Conservation (phyloP, 768 basidiomycete species). For the Mycena crocata region DNA sequence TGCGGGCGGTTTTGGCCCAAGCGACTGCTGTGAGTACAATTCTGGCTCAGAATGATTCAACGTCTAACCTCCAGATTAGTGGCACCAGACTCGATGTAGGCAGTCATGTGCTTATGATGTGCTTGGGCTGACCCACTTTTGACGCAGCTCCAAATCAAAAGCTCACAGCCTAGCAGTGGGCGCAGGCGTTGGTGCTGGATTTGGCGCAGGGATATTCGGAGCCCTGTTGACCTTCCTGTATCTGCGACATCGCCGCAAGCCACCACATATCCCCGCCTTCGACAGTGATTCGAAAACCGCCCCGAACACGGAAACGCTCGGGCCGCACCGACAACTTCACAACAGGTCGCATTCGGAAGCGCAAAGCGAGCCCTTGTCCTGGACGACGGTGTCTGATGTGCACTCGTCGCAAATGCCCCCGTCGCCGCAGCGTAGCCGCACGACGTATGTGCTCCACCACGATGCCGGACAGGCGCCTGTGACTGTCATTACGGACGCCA, state of each 20-base stretch:
- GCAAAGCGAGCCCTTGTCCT: neutral
- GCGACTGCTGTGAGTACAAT: conserved; percentile 43
- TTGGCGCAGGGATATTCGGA: conserved; percentile 31
- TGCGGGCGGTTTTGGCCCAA: conserved; percentile 53
- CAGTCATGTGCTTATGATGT: neutral
- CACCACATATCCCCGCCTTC: conserved; percentile 14
- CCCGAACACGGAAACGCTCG: no score
- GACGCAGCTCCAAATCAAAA: conserved; percentile 22
- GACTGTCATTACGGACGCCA: conserved; percentile 49
- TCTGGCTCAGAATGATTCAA: neutral
- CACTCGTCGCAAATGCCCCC: neutral
- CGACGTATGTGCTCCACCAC: conserved; percentile 56
- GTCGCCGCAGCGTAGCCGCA: neutral
- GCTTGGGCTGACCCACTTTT: neutral
- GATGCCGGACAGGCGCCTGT: conserved; percentile 55
- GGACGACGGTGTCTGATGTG: neutral
- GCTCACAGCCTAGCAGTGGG: conserved; percentile 33
- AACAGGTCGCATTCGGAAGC: neutral
- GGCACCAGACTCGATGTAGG: conserved; percentile 50
- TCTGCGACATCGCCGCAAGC: conserved; percentile 3
- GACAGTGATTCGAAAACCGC: neutral
- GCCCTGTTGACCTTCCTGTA: conserved; percentile 26
- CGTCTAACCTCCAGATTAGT: conserved; percentile 31
- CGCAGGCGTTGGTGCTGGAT: conserved; percentile 35
- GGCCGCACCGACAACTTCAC: neutral